These are phyloP conservation scores for Penicillium waksmanii DNA, from an alignment of 495 filamentous ascomycete genomes.

Conservation along the genomic window DNA sequence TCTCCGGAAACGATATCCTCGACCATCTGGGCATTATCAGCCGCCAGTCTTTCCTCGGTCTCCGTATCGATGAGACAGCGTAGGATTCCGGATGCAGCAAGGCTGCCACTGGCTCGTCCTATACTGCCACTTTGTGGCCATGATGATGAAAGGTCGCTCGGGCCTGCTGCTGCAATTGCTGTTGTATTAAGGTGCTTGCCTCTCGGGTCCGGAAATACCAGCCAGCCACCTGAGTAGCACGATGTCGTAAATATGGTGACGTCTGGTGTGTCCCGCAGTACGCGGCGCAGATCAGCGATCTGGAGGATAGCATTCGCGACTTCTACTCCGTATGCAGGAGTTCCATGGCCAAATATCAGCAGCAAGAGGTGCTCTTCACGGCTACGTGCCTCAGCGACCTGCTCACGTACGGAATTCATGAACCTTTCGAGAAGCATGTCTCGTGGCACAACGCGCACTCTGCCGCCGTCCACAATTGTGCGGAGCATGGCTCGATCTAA, in stretches of 20 bases:
- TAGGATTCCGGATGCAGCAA: constrained; percentile 1
- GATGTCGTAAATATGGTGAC: constrained; percentile 24
- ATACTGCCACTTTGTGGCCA: constrained; percentile 9
- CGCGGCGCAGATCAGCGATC: not conserved
- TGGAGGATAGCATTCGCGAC: not conserved
- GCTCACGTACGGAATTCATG: constrained; percentile 3
- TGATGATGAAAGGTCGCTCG: not conserved
- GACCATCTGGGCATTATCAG: too few relatives aligned
- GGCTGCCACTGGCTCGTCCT: constrained; percentile 3
- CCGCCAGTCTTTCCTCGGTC: too few relatives aligned
- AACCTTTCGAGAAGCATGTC: constrained; percentile 4
- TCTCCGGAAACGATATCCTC: too few relatives aligned
- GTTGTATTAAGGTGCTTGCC: constrained; percentile 5
- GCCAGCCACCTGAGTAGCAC: constrained; percentile 27
- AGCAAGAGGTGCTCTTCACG: not conserved
- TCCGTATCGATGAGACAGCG: not conserved
- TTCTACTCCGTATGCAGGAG: not conserved
- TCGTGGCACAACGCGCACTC: constrained; percentile 5
- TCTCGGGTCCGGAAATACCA: constrained; percentile 9
- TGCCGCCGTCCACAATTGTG: not conserved
- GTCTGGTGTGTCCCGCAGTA: constrained; percentile 3
- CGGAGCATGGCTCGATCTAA: constrained; percentile 1
- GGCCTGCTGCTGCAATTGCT: constrained; percentile 11
- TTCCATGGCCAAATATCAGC: constrained; percentile 4
- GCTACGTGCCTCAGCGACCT: not conserved